Evolutionary conservation across 2,329 filamentous ascomycete species (phyloP).

Genomic region (Alternaria atra): DNA sequence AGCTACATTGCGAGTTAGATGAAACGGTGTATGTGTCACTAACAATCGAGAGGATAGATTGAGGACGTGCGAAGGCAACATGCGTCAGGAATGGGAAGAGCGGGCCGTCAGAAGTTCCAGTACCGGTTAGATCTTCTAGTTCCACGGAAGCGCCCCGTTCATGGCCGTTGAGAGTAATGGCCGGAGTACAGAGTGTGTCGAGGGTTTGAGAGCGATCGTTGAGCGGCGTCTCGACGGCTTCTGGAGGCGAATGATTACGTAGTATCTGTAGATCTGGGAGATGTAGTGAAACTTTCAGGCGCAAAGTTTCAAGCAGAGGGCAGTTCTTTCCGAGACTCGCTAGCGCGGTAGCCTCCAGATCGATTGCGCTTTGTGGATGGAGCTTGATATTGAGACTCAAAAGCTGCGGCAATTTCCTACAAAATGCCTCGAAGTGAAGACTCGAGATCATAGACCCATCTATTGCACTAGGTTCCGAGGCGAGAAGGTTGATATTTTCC

Average conservation of each 20-base stretch:
- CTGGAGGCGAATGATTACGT: not conserved
- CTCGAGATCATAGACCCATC: conserved; percentile 40
- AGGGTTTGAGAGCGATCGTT: not conserved
- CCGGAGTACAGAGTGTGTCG: not conserved
- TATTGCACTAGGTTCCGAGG: conserved; percentile 37
- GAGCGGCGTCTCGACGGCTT: not conserved
- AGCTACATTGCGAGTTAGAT: conserved; percentile 16
- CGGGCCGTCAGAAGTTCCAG: conserved; percentile 8
- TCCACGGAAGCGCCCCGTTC: not conserved
- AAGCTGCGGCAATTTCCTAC: conserved; percentile 32
- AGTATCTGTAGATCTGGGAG: conserved; percentile 23
- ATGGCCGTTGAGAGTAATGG: conserved; percentile 10
- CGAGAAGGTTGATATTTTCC: conserved; percentile 38
- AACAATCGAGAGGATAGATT: conserved; percentile 33
- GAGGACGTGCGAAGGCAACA: conserved; percentile 41
- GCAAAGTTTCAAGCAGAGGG: conserved; percentile 34
- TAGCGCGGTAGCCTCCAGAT: conserved; percentile 36
- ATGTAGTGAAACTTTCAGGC: conserved; percentile 37
- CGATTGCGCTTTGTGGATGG: conserved; percentile 34
- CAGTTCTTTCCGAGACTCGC: conserved; percentile 41
- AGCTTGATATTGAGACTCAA: conserved; percentile 37
- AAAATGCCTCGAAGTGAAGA: conserved; percentile 41
- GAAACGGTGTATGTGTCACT: conserved; percentile 27
- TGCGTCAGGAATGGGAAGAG: conserved; percentile 39
- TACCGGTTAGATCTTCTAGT: not conserved